Conservation (phyloP, 2,329 filamentous ascomycete species). For the Ceratocystis variospora region DNA sequence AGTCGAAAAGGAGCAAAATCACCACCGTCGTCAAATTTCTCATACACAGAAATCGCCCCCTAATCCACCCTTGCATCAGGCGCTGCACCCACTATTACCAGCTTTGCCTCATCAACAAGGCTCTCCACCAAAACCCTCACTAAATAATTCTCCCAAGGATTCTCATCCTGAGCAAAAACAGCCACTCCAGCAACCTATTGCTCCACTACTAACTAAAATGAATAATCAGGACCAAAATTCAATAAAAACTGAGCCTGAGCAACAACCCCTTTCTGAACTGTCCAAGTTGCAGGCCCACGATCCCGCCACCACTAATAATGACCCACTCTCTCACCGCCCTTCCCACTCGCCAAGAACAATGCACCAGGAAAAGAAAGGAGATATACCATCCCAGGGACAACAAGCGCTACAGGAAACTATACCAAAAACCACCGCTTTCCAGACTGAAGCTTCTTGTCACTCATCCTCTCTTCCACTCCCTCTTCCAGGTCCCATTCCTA, state of each 20-base stretch:
- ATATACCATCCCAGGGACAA: not conserved
- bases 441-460: not conserved
- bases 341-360: not conserved
- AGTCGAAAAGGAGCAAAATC: constrained; percentile 19
- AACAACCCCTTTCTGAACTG: not conserved
- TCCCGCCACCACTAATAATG: not conserved
- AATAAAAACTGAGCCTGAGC: constrained; percentile 24
- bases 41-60: not conserved
- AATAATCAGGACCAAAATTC: constrained; percentile 14
- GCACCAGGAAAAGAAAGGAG: not conserved
- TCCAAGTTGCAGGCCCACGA: not conserved
- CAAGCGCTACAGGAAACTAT: not conserved
- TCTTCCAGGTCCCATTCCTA: not conserved
- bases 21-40: not conserved
- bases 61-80: constrained; percentile 26
- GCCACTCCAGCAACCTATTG: constrained; percentile 13
- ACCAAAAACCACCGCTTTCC: not conserved
- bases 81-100: constrained; percentile 22
- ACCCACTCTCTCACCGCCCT: constrained; percentile 9
- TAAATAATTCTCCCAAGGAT: constrained; percentile 11
- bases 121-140: constrained; percentile 21
- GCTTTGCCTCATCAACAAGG: constrained; percentile 25
- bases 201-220: constrained; percentile 14
- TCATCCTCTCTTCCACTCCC: not conserved
- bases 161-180: constrained; percentile 8